A percentile compares a stretch with the other conserved stretches of the same genome.
phyloP scores from a whole-genome alignment of 2,329 filamentous ascomycete genomes.

The Lithohypha guttulata region DNA sequence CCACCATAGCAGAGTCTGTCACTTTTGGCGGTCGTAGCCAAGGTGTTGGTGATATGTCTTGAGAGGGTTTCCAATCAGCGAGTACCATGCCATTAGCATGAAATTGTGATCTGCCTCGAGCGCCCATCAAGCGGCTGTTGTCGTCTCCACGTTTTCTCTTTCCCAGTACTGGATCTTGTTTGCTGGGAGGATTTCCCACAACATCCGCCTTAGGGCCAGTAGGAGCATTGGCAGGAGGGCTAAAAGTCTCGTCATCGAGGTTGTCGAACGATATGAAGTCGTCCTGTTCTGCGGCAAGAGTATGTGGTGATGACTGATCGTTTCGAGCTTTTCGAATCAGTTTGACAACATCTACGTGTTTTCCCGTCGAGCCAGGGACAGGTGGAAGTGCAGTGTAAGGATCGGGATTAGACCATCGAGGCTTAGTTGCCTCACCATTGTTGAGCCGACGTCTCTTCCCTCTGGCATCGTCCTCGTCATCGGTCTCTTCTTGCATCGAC shows the following conservation, averaged over 20 bases:
- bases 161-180: neutral
- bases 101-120: constrained; percentile 42
- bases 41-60: neutral
- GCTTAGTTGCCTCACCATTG: constrained; percentile 29
- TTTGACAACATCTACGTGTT: constrained; percentile 79
- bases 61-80: constrained; percentile 39
- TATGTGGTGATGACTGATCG: constrained; percentile 31
- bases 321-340: constrained; percentile 82
- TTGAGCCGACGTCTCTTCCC: constrained; percentile 31
- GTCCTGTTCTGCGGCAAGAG: constrained; percentile 42
- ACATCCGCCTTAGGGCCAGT: constrained; percentile 24
- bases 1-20: constrained; percentile 2
- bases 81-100: constrained; percentile 42
- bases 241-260: constrained; percentile 24
- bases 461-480: constrained; percentile 25
- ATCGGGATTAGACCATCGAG: constrained; percentile 93
- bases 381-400: constrained; percentile 83
- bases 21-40: neutral
- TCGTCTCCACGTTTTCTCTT: constrained; percentile 9
- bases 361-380: constrained; percentile 58
- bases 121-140: constrained; percentile 63
- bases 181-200: neutral
- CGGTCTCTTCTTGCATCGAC: constrained; percentile 32
- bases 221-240: constrained; percentile 30
- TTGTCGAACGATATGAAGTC: constrained; percentile 85